Base-by-base conservation (phyloP, 257 asterid species). In the Voacanga thouarsii region DNA sequence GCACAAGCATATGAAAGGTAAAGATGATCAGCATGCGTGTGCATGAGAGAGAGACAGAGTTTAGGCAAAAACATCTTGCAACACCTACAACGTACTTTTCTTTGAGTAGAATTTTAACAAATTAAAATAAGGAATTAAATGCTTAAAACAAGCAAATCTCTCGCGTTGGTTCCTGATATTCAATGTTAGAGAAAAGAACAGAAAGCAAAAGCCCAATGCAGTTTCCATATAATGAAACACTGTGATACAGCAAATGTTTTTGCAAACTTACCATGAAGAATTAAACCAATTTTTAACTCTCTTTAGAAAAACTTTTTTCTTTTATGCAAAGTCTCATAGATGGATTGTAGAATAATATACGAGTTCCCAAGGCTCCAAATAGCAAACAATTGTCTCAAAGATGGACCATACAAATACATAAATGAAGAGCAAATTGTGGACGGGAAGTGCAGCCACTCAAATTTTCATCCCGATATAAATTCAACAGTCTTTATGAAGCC, bases 401-500 rank as follows among this genome's bases (percentile, higher is more conserved):
- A 66, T 56, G 9, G n/a, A 56, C 16, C 56, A 26, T 4, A 5
- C 3, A 33, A 33, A 33, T 33, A 33, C 37, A 33, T 33, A 12
- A 12, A 49, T 12, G 14, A 12, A 6, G 30, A 77, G 5, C 30
- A 55, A 39, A 65, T 66, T 41, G 56, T 24, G 4, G 12, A 55
- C 68, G 8, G 24, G 39, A 65, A 66, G 26, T 33, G 21, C 28
- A 19, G 30, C n/a, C 67, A 37, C 64, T 9, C n/a, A 8, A 24
- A 47, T 49, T 55, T 57, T n/a, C 63, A 65, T n/a, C 16, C 74
- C 2, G 6, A 5, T 7, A 49, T 7, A 24, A 49, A 71, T 6
- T 49, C 64, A 72, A 37, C 21, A 71, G 63, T 45, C 39, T 68
- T 30, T 18, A 75, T 63, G 55, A 51, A 26, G 63, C 90, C 37